These are phyloP conservation scores for Salix purpurea DNA, from an alignment of 345 rosid genomes.

Conservation along the genomic window DNA sequence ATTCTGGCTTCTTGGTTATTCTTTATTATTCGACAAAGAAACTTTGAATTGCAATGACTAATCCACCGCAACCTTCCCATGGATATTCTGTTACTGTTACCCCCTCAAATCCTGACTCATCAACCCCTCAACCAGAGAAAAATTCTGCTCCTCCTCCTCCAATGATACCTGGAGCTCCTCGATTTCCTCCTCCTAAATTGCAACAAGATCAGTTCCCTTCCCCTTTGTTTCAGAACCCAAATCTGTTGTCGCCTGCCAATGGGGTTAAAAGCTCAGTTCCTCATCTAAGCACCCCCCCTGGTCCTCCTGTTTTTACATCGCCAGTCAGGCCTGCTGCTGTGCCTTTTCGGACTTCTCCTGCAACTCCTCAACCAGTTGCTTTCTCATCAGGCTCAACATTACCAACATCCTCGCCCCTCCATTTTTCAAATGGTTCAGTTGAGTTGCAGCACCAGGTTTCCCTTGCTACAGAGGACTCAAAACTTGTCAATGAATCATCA, in stretches of 20 bases:
- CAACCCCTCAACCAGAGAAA: slow-evolving; percentile 41
- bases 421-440: slow-evolving; percentile 60
- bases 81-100: slow-evolving; percentile 40
- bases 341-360: slow-evolving; percentile 84
- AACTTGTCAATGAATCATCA: slow-evolving; percentile 40
- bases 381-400: slow-evolving; percentile 68
- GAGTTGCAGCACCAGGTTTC: slow-evolving; percentile 52
- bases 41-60: slow-evolving; percentile 52
- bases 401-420: slow-evolving; percentile 78
- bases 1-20: slow-evolving; percentile 14
- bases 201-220: slow-evolving; percentile 59
- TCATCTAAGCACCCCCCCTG: slow-evolving; percentile 88
- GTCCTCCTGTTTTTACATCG: slow-evolving; percentile 81
- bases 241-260: slow-evolving; percentile 52
- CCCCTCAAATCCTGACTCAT: slow-evolving; percentile 39
- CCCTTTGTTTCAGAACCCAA: slow-evolving; percentile 48
- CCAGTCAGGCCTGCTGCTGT: slow-evolving; percentile 94
- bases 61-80: slow-evolving; percentile 43
- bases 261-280: slow-evolving; percentile 61
- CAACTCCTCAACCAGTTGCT: slow-evolving; percentile 88
- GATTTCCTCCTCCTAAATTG: slow-evolving; percentile 57
- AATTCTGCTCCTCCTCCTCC: slow-evolving; percentile 45
- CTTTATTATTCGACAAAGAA: slow-evolving; percentile 11
- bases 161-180: slow-evolving; percentile 46
- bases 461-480: slow-evolving; percentile 49